These are phyloP conservation scores for Hemileccinum impolitum DNA, from an alignment of 768 basidiomycete genomes.

Conservation along the genomic window DNA sequence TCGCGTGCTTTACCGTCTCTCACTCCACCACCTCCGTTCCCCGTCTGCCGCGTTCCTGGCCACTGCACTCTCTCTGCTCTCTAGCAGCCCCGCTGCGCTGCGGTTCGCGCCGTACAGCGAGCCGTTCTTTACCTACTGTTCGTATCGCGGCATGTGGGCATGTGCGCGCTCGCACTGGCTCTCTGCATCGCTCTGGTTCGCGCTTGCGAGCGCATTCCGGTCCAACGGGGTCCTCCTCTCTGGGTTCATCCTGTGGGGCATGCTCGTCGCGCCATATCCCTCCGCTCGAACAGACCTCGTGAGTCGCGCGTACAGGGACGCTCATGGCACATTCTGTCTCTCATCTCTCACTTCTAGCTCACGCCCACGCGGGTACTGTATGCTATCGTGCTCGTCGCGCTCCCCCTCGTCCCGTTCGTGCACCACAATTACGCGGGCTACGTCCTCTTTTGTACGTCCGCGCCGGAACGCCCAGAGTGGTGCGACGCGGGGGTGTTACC, in stretches of 20 bases:
- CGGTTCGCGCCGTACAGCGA: conserved; percentile 76
- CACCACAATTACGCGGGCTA: conserved; percentile 71
- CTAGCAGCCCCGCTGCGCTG: conserved; percentile 75
- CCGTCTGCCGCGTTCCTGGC: conserved; percentile 59
- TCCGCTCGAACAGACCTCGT: conserved; percentile 29
- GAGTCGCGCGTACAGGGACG: conserved; percentile 6
- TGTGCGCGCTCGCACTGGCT: conserved; percentile 44
- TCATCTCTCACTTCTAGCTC: conserved; percentile 28
- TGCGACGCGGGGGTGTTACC: conserved; percentile 54
- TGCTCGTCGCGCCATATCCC: conserved; percentile 55
- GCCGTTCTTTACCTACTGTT: conserved; percentile 79
- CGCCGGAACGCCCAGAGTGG: conserved; percentile 46
- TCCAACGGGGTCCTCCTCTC: conserved; percentile 75
- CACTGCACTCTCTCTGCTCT: conserved; percentile 66
- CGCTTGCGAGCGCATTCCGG: conserved; percentile 61
- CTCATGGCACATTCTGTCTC: neutral
- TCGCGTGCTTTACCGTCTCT: conserved; percentile 53
- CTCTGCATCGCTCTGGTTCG: conserved; percentile 57
- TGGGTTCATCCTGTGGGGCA: conserved; percentile 79
- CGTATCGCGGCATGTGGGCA: conserved; percentile 51
- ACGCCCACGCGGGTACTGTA: conserved; percentile 31
- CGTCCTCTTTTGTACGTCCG: conserved; percentile 53
- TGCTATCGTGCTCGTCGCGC: conserved; percentile 39
- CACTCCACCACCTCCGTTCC: conserved; percentile 52
- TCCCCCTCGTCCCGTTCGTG: conserved; percentile 64